These are phyloP conservation scores for Malus hybrid DNA, from an alignment of 331 rosid genomes.

Conservation along the genomic window DNA sequence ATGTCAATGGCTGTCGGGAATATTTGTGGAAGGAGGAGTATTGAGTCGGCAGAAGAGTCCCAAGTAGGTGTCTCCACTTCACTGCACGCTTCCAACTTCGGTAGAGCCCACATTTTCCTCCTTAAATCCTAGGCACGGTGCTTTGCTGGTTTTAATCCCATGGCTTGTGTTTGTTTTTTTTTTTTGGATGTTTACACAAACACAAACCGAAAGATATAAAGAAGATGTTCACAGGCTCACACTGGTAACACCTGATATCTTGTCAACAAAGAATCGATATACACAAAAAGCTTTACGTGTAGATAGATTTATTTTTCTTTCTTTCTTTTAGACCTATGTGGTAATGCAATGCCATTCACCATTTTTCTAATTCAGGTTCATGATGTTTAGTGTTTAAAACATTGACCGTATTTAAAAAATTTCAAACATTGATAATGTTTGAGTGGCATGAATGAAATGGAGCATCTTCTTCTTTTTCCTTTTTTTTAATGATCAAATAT, in stretches of 20 bases:
- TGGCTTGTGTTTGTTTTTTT: not conserved
- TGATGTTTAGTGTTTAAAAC: no score
- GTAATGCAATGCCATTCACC: no score
- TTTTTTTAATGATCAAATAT: no score
- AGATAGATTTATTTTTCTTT: no score
- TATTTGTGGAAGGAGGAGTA: not conserved
- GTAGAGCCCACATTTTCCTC: constrained; percentile 23
- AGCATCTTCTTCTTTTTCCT: not conserved
- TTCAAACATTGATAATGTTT: not conserved
- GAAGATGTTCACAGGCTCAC: no score
- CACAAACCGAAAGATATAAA: no score
- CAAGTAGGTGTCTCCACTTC: not conserved
- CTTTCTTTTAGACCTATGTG: not conserved
- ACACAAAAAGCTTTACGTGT: not conserved
- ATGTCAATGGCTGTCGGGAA: constrained; percentile 24
- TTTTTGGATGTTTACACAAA: not conserved
- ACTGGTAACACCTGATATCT: not conserved
- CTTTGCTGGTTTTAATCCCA: no score
- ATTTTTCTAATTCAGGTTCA: no score
- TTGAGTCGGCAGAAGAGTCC: constrained; percentile 21
- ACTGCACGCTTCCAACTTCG: not conserved
- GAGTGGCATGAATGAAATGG: not conserved
- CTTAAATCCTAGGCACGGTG: not conserved
- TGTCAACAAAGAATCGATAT: not conserved
- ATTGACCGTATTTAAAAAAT: no score